These are phyloP conservation scores for Hibiscus trionum DNA, from an alignment of 345 rosid species.

Conservation along the genomic window DNA sequence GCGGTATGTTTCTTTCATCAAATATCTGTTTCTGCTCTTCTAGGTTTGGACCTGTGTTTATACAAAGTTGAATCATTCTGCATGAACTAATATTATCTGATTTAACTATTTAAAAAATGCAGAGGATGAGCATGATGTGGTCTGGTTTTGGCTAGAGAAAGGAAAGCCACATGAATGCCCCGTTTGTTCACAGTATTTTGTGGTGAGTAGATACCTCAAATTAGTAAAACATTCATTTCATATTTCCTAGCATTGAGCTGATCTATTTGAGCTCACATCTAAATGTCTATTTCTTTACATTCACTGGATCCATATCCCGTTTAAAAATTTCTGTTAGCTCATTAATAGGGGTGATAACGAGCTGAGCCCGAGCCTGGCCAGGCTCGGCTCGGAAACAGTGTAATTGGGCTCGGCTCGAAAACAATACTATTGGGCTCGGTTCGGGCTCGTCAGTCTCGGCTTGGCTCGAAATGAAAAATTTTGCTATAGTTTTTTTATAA, in stretches of 20 bases:
- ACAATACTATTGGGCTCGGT: too few species aligned
- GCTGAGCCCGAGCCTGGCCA: too few species aligned
- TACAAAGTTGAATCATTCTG: not conserved
- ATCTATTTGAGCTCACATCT: not conserved
- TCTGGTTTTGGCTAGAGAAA: slow-evolving; percentile 96
- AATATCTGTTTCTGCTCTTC: not conserved
- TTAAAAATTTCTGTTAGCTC: not conserved
- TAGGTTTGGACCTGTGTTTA: too few species aligned
- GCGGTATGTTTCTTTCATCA: not conserved
- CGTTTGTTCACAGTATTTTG: slow-evolving; percentile 76
- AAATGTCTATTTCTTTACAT: not conserved
- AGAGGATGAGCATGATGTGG: slow-evolving; percentile 96
- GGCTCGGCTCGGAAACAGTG: too few species aligned
- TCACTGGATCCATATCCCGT: not conserved
- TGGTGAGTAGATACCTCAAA: slow-evolving; percentile 41
- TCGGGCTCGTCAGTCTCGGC: too few species aligned
- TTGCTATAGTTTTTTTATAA: too few species aligned
- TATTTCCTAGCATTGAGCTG: not conserved
- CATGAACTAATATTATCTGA: not conserved
- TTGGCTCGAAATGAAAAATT: too few species aligned
- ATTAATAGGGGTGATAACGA: too few species aligned
- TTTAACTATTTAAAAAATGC: slow-evolving; percentile 9
- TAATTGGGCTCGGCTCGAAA: too few species aligned
- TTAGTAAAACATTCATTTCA: not conserved
- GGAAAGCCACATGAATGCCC: slow-evolving; percentile 79